Evolutionary conservation across 2,329 filamentous ascomycete species (phyloP).

Genomic region (Albifimbria verrucaria): DNA sequence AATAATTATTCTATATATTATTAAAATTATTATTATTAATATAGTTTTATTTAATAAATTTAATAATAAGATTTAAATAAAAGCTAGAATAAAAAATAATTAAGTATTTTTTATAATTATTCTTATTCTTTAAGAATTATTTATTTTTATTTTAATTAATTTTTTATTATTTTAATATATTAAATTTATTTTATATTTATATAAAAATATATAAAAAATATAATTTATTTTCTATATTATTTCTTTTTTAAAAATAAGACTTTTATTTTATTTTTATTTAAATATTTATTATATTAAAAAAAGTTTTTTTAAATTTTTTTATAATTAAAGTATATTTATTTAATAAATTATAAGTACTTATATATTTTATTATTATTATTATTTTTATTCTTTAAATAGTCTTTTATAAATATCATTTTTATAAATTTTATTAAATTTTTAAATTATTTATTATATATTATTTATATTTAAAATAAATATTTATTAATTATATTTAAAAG

Average conservation of each 20-base stretch:
- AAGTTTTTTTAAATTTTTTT: background rate
- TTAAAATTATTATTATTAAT: background rate
- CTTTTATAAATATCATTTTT: background rate
- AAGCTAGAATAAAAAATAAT: background rate
- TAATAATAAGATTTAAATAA: background rate
- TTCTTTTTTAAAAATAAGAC: background rate
- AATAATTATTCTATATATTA: background rate
- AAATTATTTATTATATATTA: background rate
- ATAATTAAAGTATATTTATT: background rate
- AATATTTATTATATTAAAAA: background rate
- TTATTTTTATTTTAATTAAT: no score
- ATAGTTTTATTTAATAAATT: background rate
- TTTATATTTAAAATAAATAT: background rate
- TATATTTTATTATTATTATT: background rate
- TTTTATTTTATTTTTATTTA: background rate
- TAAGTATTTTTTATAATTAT: background rate
- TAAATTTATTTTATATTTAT: background rate
- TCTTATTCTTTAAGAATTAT: background rate
- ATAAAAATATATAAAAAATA: background rate
- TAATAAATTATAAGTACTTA: background rate
- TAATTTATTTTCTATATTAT: background rate
- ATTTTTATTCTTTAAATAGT: slow-evolving; percentile 3
- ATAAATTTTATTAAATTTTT: background rate
- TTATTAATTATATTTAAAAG: slow-evolving; percentile 1
- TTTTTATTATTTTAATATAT: background rate